Evolutionary conservation across 371 early-diverging fungal genomes (phyloP).

Genomic region (Umbelopsis sp.): DNA sequence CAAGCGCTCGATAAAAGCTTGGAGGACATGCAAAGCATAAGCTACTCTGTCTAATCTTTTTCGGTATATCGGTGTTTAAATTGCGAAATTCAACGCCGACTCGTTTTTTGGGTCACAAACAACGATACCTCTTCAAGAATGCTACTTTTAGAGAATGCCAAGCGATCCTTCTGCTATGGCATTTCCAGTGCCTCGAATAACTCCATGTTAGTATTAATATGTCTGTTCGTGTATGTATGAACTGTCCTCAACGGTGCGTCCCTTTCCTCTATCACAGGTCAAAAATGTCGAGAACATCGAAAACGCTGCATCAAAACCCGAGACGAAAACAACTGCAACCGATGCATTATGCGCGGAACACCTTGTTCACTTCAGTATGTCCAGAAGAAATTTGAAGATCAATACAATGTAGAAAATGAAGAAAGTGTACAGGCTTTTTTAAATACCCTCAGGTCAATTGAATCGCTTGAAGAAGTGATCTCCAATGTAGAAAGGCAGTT

Average conservation of each 20-base stretch:
- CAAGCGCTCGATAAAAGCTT: no score
- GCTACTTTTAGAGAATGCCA: not conserved
- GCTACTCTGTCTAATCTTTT: no score
- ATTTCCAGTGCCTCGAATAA: not conserved
- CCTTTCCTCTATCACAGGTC: not conserved
- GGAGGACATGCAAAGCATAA: no score
- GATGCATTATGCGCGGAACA: not conserved
- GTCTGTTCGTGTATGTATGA: not conserved
- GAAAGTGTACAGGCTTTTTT: not conserved
- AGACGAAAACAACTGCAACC: not conserved
- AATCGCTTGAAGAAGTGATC: not conserved
- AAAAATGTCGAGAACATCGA: constrained; percentile 7
- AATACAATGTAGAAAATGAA: not conserved
- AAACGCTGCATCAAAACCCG: not conserved
- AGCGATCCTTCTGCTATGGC: not conserved
- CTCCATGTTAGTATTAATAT: not conserved
- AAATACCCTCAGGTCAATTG: not conserved
- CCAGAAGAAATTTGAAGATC: no score
- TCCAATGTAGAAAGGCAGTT: not conserved
- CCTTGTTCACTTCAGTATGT: not conserved
- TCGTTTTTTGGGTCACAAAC: no score
- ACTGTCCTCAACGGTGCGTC: not conserved
- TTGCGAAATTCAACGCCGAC: no score
- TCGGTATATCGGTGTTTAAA: no score
- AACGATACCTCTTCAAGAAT: no score